Percentiles rank a stretch among this genome's conserved stretches.
phyloP scores from a whole-genome alignment of 768 basidiomycete genomes.

The Tephrocybe sp. region DNA sequence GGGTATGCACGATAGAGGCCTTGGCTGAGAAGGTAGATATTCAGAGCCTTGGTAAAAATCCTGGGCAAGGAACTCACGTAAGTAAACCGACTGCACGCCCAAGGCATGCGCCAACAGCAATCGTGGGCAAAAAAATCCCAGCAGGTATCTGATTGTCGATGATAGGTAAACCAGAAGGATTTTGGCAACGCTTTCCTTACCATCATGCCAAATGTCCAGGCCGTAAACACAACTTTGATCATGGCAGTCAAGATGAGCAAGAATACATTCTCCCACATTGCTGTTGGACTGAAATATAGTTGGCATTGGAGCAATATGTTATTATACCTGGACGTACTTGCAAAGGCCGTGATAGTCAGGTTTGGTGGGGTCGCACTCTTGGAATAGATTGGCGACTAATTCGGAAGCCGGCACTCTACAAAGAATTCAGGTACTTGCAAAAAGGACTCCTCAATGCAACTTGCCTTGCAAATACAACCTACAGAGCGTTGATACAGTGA shows the following conservation, averaged over 20 bases:
- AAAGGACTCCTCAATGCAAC: not conserved
- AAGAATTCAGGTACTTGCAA: constrained; percentile 1
- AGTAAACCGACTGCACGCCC: constrained; percentile 71
- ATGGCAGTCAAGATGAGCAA: constrained; percentile 61
- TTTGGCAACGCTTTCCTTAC: constrained; percentile 32
- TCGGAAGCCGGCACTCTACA: constrained; percentile 72
- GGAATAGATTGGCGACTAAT: constrained; percentile 80
- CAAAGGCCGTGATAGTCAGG: constrained; percentile 77
- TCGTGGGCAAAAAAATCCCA: constrained; percentile 76
- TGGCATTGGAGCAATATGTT: not conserved
- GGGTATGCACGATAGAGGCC: constrained; percentile 66
- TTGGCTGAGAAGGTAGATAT: constrained; percentile 52
- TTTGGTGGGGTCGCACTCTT: constrained; percentile 73
- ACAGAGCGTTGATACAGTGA: too few species aligned
- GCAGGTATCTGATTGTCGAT: constrained; percentile 56
- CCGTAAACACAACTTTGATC: constrained; percentile 62
- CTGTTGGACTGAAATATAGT: constrained; percentile 48
- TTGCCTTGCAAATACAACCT: constrained; percentile 71
- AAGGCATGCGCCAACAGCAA: constrained; percentile 71
- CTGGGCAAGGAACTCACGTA: constrained; percentile 41
- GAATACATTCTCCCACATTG: constrained; percentile 68
- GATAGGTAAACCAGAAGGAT: not conserved
- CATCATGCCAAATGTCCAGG: constrained; percentile 83
- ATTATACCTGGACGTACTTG: constrained; percentile 50
- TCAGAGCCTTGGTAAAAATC: not conserved